Conservation (phyloP, 2,329 filamentous ascomycete species). For the Botryosphaeria dothidea region DNA sequence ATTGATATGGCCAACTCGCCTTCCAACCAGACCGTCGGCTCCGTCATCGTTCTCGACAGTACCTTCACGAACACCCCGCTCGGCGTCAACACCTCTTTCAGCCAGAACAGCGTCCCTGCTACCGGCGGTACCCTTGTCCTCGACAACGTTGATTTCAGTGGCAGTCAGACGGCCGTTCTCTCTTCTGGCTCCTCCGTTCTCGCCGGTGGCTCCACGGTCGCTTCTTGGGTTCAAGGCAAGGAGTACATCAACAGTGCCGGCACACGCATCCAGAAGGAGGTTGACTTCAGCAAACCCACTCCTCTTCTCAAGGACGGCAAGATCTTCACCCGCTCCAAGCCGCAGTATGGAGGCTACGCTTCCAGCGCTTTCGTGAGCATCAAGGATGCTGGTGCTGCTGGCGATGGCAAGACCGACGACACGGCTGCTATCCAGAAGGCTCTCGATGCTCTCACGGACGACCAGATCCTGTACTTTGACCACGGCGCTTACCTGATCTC, state of each 20-base stretch:
- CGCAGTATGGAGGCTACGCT: conserved; percentile 74
- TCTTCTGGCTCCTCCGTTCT: conserved; percentile 63
- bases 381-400: conserved; percentile 79
- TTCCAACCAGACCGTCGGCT: conserved; percentile 76
- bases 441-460: conserved; percentile 65
- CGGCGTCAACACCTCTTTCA: conserved; percentile 76
- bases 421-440: conserved; percentile 80
- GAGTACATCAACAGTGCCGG: conserved; percentile 59
- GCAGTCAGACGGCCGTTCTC: conserved; percentile 67
- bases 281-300: conserved; percentile 60
- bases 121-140: conserved; percentile 82
- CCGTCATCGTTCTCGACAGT: conserved; percentile 80
- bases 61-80: conserved; percentile 73
- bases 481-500: conserved; percentile 65
- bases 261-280: conserved; percentile 57
- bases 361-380: conserved; percentile 77
- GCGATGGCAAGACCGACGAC: conserved; percentile 85
- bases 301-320: conserved; percentile 66
- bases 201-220: conserved; percentile 66
- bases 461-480: conserved; percentile 65
- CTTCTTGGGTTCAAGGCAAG: conserved; percentile 78
- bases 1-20: conserved; percentile 59
- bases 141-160: conserved; percentile 85
- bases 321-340: conserved; percentile 82
- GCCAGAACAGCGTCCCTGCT: conserved; percentile 64